Conservation (phyloP, 2,329 filamentous ascomycete species). For the Byssoonygena ceratinophila region DNA sequence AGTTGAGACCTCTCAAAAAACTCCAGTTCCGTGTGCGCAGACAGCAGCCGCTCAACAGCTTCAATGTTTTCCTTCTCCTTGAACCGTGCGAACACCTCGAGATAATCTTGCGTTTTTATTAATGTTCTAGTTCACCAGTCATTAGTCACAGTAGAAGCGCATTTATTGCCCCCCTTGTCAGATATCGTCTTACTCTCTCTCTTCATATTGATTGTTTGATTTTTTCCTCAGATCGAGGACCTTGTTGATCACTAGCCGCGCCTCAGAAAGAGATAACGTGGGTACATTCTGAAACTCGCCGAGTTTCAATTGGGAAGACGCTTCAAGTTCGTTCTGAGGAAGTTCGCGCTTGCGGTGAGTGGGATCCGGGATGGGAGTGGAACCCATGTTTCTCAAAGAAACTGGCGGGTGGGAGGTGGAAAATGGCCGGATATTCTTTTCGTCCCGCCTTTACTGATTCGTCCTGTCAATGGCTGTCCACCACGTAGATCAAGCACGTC, state of each 20-base stretch:
- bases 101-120: slow-evolving; percentile 79
- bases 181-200: slow-evolving; percentile 55
- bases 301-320: slow-evolving; percentile 66
- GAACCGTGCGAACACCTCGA: slow-evolving; percentile 90
- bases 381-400: slow-evolving; percentile 1
- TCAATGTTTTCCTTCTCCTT: slow-evolving; percentile 91
- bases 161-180: neutral
- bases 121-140: slow-evolving; percentile 46
- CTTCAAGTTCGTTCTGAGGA: slow-evolving; percentile 64
- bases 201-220: slow-evolving; percentile 70
- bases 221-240: slow-evolving; percentile 70
- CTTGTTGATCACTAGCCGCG: slow-evolving; percentile 81
- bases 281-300: slow-evolving; percentile 91
- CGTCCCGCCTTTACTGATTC: neutral
- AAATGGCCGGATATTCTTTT: neutral
- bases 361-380: slow-evolving; percentile 16
- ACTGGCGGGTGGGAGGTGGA: neutral
- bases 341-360: slow-evolving; percentile 33
- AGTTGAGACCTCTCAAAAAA: slow-evolving; percentile 91
- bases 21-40: slow-evolving; percentile 63
- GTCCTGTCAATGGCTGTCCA: neutral
- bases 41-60: slow-evolving; percentile 79
- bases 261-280: slow-evolving; percentile 84
- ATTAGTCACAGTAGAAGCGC: neutral
- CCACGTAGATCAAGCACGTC: neutral